phyloP scores from a whole-genome alignment of 176 grass and related monocot genomes.

The barley (Hordeum vulgare) region DNA sequence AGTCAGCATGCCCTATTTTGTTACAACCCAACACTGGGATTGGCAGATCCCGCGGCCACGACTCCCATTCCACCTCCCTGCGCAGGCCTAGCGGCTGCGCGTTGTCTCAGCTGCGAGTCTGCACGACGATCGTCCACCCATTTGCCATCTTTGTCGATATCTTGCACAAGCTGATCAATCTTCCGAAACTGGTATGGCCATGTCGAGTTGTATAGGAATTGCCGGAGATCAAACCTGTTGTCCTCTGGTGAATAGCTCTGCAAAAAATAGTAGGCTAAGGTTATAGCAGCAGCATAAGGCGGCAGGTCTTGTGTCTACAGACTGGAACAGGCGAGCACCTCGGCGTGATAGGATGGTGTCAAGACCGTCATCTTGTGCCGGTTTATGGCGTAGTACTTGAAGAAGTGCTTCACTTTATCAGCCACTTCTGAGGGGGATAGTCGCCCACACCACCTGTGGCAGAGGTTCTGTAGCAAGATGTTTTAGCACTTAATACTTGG shows the following conservation, averaged over 20 bases:
- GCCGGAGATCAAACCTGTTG: constrained; percentile 88
- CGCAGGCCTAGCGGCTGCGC: not conserved
- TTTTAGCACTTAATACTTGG: not conserved
- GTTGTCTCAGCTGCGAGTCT: constrained; percentile 7
- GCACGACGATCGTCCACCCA: not conserved
- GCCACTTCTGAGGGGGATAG: constrained; percentile 85
- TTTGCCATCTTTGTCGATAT: constrained; percentile 49
- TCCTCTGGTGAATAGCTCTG: constrained; percentile 99
- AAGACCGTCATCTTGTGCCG: constrained; percentile 98
- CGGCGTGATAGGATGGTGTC: constrained; percentile 93
- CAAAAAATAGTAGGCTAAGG: not conserved
- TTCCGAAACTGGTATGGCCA: constrained; percentile 90
- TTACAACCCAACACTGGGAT: constrained; percentile 64
- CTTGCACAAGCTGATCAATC: constrained; percentile 76
- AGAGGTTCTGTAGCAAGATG: constrained; percentile 62
- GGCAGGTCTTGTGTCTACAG: not conserved
- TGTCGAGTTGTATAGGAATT: constrained; percentile 86
- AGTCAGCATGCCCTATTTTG: not conserved
- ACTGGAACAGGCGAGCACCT: constrained; percentile 39
- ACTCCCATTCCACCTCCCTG: constrained; percentile 82
- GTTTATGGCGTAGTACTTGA: constrained; percentile 93
- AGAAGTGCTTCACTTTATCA: constrained; percentile 98
- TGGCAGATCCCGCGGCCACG: constrained; percentile 51
- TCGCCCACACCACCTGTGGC: constrained; percentile 76
- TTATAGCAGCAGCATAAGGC: not conserved